A percentile compares a stretch with the other conserved stretches of the same genome.
Evolutionary conservation across 2,329 filamentous ascomycete genomes (phyloP).

Genomic region (Scedosporium minutisporum): DNA sequence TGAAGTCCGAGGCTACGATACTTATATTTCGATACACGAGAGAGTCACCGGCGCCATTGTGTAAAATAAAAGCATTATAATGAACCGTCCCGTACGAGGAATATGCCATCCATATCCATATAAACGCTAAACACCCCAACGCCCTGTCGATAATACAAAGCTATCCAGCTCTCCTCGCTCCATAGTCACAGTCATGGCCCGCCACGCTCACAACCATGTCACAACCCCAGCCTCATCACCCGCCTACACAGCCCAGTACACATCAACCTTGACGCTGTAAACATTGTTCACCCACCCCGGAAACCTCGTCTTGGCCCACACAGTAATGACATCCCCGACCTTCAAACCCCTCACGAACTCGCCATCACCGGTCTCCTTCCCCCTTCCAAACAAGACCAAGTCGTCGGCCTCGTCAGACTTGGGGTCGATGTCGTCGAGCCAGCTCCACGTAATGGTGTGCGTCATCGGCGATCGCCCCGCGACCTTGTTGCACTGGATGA

Average conservation of each 20-base stretch:
- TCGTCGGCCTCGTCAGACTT: constrained; percentile 28
- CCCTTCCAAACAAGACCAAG: constrained; percentile 18
- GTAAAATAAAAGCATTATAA: too few species aligned
- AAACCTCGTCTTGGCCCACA: constrained; percentile 53
- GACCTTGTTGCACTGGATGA: constrained; percentile 38
- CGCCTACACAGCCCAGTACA: constrained; percentile 42
- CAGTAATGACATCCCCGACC: constrained; percentile 50
- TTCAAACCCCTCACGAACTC: constrained; percentile 45
- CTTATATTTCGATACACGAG: too few species aligned
- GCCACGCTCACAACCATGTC: neutral
- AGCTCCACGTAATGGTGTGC: constrained; percentile 45
- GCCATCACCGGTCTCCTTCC: constrained; percentile 42
- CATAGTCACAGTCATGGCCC: neutral
- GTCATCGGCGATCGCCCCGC: constrained; percentile 24
- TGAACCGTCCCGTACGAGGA: too few species aligned
- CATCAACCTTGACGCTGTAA: constrained; percentile 38
- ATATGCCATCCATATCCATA: too few species aligned
- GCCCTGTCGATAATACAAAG: too few species aligned
- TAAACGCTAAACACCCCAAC: too few species aligned
- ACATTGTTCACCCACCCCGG: constrained; percentile 43
- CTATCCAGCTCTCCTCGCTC: too few species aligned
- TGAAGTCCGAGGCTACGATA: too few species aligned
- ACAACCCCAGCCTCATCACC: neutral
- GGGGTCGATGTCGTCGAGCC: constrained; percentile 35
- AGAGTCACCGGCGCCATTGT: too few species aligned